Percentiles rank a stretch among this genome's conserved stretches.
These are phyloP conservation scores for Hemileccinum impolitum DNA, from an alignment of 768 basidiomycete species.

Conservation along the genomic window DNA sequence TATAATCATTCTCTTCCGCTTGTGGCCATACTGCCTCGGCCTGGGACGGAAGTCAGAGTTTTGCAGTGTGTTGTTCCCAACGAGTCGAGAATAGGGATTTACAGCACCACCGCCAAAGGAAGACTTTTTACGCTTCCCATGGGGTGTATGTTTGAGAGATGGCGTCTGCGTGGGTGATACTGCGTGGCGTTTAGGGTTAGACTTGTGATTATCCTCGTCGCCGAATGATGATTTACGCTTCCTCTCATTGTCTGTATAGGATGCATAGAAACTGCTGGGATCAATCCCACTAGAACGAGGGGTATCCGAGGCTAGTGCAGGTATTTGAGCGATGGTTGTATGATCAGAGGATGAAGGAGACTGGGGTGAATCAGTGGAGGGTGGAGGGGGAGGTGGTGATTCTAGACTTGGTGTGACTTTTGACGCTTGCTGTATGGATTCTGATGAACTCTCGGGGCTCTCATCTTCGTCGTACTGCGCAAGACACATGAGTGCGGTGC, in stretches of 20 bases:
- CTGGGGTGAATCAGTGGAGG: constrained; percentile 32
- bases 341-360: constrained; percentile 32
- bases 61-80: constrained; percentile 35
- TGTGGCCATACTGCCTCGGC: constrained; percentile 30
- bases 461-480: constrained; percentile 43
- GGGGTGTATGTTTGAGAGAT: constrained; percentile 21
- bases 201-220: constrained; percentile 27
- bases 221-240: constrained; percentile 41
- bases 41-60: constrained; percentile 23
- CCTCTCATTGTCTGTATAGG: constrained; percentile 24
- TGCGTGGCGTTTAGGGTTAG: constrained; percentile 18
- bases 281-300: constrained; percentile 25
- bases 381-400: constrained; percentile 31
- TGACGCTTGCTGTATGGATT: constrained; percentile 13
- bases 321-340: constrained; percentile 17
- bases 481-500: constrained; percentile 37
- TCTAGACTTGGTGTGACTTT: constrained; percentile 20
- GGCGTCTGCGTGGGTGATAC: constrained; percentile 20
- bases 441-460: constrained; percentile 26
- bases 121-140: constrained; percentile 25
- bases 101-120: constrained; percentile 29
- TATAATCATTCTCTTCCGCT: constrained; percentile 35
- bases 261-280: constrained; percentile 40
- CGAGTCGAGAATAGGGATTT: constrained; percentile 36
- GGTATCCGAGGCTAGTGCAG: constrained; percentile 18